Evolutionary conservation across 495 filamentous ascomycete genomes (phyloP).

Genomic region (Bathelium albidoporum): DNA sequence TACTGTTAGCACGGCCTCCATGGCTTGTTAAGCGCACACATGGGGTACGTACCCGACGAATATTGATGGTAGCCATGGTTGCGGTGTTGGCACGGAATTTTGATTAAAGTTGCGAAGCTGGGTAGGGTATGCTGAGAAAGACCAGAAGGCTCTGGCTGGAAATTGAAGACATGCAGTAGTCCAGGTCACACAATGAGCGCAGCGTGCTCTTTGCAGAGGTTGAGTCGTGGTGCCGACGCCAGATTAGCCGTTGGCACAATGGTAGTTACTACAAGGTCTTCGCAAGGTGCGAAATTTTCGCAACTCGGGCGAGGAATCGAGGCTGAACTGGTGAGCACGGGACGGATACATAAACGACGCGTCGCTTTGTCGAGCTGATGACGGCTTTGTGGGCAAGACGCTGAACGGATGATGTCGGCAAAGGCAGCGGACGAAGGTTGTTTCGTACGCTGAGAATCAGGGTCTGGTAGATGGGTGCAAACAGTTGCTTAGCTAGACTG

Average conservation of each 20-base stretch:
- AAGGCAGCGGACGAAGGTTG: not conserved
- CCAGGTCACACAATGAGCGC: conserved; percentile 8
- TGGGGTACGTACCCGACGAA: conserved; percentile 58
- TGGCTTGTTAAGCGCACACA: not conserved
- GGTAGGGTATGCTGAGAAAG: conserved; percentile 13
- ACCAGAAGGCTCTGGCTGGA: conserved; percentile 17
- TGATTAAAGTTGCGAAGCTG: conserved; percentile 9
- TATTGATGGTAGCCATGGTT: conserved; percentile 86
- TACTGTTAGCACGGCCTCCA: conserved; percentile 12
- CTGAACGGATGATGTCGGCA: not conserved
- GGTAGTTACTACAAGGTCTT: conserved; percentile 77
- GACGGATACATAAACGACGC: conserved; percentile 71
- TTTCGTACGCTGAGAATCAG: not conserved
- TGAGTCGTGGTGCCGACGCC: conserved; percentile 3
- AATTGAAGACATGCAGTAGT: conserved; percentile 35
- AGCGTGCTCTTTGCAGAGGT: not conserved
- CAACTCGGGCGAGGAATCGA: conserved; percentile 85
- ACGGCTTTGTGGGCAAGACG: not conserved
- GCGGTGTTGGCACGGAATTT: conserved; percentile 31
- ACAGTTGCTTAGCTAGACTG: not conserved
- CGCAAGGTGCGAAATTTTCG: conserved; percentile 83
- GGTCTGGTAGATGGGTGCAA: not conserved
- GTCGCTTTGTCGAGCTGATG: not conserved
- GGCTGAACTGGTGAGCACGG: conserved; percentile 62
- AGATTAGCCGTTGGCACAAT: conserved; percentile 76